Evolutionary conservation across 163 green algal species (phyloP), one percentile per base, ranked within the genome.

Genomic region (Trebouxiophyceae sp.): DNA sequence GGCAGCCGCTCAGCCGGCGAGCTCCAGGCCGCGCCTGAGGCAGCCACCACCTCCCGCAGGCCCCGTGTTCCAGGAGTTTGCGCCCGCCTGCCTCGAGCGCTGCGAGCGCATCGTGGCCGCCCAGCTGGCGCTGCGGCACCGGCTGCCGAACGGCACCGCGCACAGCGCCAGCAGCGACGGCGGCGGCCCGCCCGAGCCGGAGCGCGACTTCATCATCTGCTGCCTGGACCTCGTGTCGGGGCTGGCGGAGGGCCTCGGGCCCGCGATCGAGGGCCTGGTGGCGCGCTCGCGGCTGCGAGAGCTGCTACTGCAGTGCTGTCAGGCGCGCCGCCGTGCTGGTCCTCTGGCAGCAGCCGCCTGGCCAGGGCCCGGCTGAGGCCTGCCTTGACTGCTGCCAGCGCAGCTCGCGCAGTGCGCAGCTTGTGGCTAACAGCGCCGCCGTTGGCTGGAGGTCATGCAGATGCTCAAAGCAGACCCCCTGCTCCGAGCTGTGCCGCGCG

Each of bases 151-250:
- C 39, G 8, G 8, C 8, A 8, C 16, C 8, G 16, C 8, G 8
- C 8, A 16, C 39, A 50, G 8, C 39, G 16, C 8, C 39, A 8
- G 39, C 8, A 50, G 39, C 16, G 39, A n/a, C 39, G 16, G 16
- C 8, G 39, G 8, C 39, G 8, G 16, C 12, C 26, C 50, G 28
- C 50, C 61, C 1, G 71, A 73, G 23, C 47, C 57, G 8, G 79
- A 93, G 33, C 54, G 64, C 0, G 81, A 93, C 39, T 83, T 91
- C 24, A 57, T 93, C 26, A 81, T 93, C 56, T 84, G 76, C 45
- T 60, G 78, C 1, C 74, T 97, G 33, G 91, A 97, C 69, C 54
- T 95, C n/a, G 54, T 97, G 45, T 85, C 82, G 16, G 76, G 76
- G 6, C 55, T 88, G 45, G 73, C 73, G 22, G 85, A 97, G 71